Evolutionary conservation across 2,329 filamentous ascomycete genomes (phyloP), one percentile per base, ranked within the genome.

Genomic region (Hyphodiscus sp.): DNA sequence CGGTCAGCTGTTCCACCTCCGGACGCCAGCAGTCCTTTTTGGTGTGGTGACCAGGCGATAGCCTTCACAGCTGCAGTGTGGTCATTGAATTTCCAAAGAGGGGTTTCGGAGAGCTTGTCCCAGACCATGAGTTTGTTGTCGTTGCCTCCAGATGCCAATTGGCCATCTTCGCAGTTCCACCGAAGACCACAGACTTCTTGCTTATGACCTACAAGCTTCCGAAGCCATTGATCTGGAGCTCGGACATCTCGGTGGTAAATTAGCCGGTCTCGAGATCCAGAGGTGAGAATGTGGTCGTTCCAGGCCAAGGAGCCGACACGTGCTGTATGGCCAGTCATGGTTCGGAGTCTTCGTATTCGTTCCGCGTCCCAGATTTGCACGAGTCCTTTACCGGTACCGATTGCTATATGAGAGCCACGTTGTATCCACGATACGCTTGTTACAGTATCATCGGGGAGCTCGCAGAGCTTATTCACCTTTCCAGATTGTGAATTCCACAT

Each of bases 381-480:
- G 38, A 95, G 78, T 6, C 94, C 94, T 72, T 95, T 95, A 45
- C 89, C 87, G 1, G 94, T 99, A 44, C 94, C 94, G 62, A 99
- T 95, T 2, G 94, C 89, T 52, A 99, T 81, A 71, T 99, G 94
- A 0, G 92, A 96, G 41, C 94, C 94, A 73, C 94, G 85, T 71
- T 99, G 94, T 63, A 99, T 99, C 94, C 94, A 99, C 53, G 87
- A 95, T 11, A 99, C 94, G 63, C 91, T 96, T 2, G 94, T 99
- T 1, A 99, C 92, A 0, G 86, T 91, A 67, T 99, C 94, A 64
- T 96, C 91, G 60, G 89, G 85, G 13, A 97, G 76, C 45, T 95
- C 92, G 71, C 94, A 97, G 10, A 99, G 79, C 71, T 95, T 96
- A 56, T 91, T 95, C 2, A 99, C 94, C 59, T 88, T 83, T 58